A percentile compares a stretch with the other conserved stretches of the same genome.
Conservation (phyloP, 768 basidiomycete species). For the Xerocomus potaroensis region DNA sequence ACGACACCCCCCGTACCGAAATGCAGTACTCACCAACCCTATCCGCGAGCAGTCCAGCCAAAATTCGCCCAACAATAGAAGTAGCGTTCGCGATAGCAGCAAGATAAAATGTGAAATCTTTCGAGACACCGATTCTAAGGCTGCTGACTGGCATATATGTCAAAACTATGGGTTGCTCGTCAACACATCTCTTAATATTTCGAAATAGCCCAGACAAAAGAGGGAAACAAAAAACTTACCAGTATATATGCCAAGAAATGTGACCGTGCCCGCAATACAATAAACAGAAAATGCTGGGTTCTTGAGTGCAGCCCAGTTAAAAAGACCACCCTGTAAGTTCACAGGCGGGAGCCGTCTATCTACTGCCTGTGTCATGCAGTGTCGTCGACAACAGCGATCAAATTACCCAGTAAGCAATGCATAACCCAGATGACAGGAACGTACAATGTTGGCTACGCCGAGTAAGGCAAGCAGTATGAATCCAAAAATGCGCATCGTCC, state of each 20-base stretch:
- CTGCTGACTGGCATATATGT: conserved; percentile 67
- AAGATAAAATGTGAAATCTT: conserved; percentile 56
- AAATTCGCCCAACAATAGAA: conserved; percentile 57
- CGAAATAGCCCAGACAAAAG: background rate
- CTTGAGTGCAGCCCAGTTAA: conserved; percentile 50
- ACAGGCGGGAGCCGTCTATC: conserved; percentile 49
- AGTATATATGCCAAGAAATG: conserved; percentile 69
- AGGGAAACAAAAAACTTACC: conserved; percentile 30
- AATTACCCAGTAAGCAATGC: no score
- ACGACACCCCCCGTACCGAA: no score
- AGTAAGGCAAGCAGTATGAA: conserved; percentile 55
- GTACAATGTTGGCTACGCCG: conserved; percentile 51
- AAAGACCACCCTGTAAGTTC: conserved; percentile 51
- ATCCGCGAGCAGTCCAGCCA: conserved; percentile 53
- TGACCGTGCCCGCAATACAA: conserved; percentile 50
- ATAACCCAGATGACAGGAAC: no score
- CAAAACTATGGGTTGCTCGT: conserved; percentile 39
- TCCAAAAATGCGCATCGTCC: conserved; percentile 71
- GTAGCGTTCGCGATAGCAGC: conserved; percentile 66
- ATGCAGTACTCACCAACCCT: conserved; percentile 38
- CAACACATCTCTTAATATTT: no score
- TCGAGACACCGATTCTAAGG: conserved; percentile 41
- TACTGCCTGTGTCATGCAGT: conserved; percentile 14
- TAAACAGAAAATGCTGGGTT: conserved; percentile 49
- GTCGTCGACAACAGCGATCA: background rate